These are phyloP conservation scores for Wilcoxina mikolae DNA, from an alignment of 495 filamentous ascomycete genomes.

Conservation along the genomic window DNA sequence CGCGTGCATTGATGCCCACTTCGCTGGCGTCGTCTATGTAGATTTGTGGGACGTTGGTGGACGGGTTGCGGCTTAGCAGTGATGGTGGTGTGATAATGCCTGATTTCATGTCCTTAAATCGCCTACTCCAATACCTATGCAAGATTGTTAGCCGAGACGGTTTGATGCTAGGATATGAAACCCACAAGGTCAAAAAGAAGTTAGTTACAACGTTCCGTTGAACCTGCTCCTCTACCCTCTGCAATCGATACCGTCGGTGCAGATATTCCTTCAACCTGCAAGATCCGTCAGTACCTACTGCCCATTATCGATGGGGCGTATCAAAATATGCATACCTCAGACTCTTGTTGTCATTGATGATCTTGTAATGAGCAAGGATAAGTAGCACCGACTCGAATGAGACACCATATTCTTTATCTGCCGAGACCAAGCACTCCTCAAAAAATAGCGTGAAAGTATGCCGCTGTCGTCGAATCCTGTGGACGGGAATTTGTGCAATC, in stretches of 20 bases:
- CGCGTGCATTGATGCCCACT: conserved; percentile 31
- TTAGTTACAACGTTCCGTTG: conserved; percentile 73
- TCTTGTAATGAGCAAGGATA: conserved; percentile 96
- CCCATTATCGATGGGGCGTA: too few relatives aligned
- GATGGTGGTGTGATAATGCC: conserved; percentile 13
- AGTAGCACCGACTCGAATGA: conserved; percentile 89
- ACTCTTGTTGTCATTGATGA: conserved; percentile 96
- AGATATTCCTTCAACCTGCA: conserved; percentile 79
- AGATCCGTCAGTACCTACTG: conserved; percentile 7
- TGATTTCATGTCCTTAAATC: conserved; percentile 51
- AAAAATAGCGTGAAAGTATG: conserved; percentile 79
- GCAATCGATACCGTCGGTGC: conserved; percentile 72
- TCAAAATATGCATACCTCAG: conserved; percentile 43
- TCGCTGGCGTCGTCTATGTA: conserved; percentile 20
- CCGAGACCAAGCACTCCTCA: conserved; percentile 89
- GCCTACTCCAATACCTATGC: conserved; percentile 56
- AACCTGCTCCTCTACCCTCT: conserved; percentile 93
- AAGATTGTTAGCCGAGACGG: background rate
- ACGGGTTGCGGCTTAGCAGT: conserved; percentile 53
- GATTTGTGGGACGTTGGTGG: conserved; percentile 46
- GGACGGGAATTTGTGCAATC: conserved; percentile 59
- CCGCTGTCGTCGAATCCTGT: conserved; percentile 55
- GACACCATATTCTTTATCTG: conserved; percentile 73
- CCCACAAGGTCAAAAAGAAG: conserved; percentile 85
- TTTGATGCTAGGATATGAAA: conserved; percentile 1